Conservation (phyloP, 176 grass and related monocot genomes). For the Lolium perenne region DNA sequence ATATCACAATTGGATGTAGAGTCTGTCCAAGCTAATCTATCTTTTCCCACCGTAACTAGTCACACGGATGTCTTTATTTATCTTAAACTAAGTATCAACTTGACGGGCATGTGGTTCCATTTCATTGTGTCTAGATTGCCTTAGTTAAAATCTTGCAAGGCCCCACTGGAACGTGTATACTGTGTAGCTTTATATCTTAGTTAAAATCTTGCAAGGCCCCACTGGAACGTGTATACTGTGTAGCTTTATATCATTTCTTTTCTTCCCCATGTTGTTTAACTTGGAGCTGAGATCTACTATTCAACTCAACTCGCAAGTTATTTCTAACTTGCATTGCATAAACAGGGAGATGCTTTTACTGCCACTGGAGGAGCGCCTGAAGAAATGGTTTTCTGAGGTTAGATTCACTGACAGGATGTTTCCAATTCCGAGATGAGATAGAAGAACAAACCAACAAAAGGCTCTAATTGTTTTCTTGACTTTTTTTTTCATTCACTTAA, state of each 20-base stretch:
- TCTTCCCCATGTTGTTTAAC: slow-evolving; percentile 14
- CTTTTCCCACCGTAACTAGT: not conserved
- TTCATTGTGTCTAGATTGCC: not conserved
- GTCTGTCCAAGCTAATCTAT: not conserved
- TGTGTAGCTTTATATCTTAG: not conserved
- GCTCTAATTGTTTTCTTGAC: slow-evolving; percentile 2
- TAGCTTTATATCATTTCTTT: not conserved
- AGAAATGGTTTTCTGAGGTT: slow-evolving; percentile 78
- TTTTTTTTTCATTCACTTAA: not conserved
- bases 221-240: not conserved
- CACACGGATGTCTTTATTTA: not conserved
- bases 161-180: not conserved
- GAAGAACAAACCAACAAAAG: not conserved
- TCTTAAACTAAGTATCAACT: not conserved
- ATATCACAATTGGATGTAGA: not conserved
- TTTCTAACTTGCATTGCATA: slow-evolving; percentile 1
- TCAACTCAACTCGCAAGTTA: slow-evolving; percentile 1
- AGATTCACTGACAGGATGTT: slow-evolving; percentile 16
- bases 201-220: not conserved
- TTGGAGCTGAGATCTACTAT: not conserved
- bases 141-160: too few relatives aligned
- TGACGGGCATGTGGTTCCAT: not conserved
- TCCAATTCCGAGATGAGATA: slow-evolving; percentile 3
- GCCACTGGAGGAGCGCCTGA: slow-evolving; percentile 63
- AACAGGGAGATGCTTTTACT: slow-evolving; percentile 56